Conservation (phyloP, 768 basidiomycete genomes). For the Hypsizygus marmoreus region DNA sequence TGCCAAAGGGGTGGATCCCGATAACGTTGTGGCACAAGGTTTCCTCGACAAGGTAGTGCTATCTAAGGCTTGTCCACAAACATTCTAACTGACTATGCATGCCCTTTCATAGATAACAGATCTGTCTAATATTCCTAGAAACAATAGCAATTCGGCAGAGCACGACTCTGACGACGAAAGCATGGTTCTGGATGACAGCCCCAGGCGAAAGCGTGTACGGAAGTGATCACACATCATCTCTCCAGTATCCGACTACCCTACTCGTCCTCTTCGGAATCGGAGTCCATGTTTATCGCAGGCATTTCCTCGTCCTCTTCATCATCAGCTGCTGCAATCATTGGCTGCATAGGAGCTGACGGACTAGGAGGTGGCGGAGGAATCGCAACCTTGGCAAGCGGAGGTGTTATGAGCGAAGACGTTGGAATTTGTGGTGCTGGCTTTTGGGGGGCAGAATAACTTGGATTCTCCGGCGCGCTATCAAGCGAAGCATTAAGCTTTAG, state of each 20-base stretch:
- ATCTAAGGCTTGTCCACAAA: neutral
- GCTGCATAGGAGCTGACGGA: constrained; percentile 2
- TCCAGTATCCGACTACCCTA: neutral
- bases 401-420: neutral
- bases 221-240: constrained; percentile 8
- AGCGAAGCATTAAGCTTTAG: neutral
- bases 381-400: constrained; percentile 1
- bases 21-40: constrained; percentile 50
- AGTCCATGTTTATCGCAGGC: constrained; percentile 76
- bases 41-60: constrained; percentile 54
- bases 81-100: neutral
- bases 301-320: constrained; percentile 63
- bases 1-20: constrained; percentile 58
- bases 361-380: neutral
- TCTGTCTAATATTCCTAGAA: constrained; percentile 6
- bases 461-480: neutral
- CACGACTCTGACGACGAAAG: constrained; percentile 40
- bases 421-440: neutral
- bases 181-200: constrained; percentile 24
- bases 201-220: constrained; percentile 39
- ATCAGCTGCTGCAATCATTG: constrained; percentile 1
- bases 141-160: constrained; percentile 8
- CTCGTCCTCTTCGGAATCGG: constrained; percentile 70
- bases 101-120: constrained; percentile 11
- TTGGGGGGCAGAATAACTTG: neutral